Percentiles rank a stretch among this genome's conserved stretches.
Evolutionary conservation across 148 eudicot species (phyloP).

Genomic region (Rhododendron williamsianum): DNA sequence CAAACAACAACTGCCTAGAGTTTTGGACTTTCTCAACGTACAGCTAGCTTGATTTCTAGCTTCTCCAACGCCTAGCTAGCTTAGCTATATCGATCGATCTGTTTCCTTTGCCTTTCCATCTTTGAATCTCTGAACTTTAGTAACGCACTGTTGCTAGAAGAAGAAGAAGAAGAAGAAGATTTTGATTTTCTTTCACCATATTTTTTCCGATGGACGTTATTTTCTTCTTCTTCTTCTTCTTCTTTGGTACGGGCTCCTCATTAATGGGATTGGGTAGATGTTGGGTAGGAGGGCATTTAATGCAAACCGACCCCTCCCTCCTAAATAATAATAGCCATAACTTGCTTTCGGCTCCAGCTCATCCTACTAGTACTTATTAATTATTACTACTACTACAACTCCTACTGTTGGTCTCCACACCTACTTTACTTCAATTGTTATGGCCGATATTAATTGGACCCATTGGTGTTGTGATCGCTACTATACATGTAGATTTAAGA

Average conservation of each 20-base stretch:
- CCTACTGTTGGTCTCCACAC: not conserved
- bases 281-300: not conserved
- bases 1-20: not conserved
- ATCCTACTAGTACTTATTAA: not conserved
- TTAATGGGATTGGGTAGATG: not conserved
- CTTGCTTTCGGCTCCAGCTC: not conserved
- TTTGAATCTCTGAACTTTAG: not conserved
- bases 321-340: not conserved
- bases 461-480: too few species aligned
- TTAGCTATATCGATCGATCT: not conserved
- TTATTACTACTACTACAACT: too few species aligned
- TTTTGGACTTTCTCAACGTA: not conserved
- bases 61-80: not conserved
- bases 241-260: not conserved
- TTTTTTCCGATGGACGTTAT: not conserved
- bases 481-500: too few species aligned
- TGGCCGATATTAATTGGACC: not conserved
- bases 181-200: not conserved
- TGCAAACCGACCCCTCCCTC: not conserved
- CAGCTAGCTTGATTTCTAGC: not conserved
- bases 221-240: not conserved
- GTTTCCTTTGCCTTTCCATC: not conserved
- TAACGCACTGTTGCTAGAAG: not conserved
- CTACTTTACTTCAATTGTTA: not conserved
- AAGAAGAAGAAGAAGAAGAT: not conserved